Evolutionary conservation across 192 early-diverging fungal genomes (phyloP), one percentile per base, ranked within the genome.

Genomic region (Spinellus fusiger): DNA sequence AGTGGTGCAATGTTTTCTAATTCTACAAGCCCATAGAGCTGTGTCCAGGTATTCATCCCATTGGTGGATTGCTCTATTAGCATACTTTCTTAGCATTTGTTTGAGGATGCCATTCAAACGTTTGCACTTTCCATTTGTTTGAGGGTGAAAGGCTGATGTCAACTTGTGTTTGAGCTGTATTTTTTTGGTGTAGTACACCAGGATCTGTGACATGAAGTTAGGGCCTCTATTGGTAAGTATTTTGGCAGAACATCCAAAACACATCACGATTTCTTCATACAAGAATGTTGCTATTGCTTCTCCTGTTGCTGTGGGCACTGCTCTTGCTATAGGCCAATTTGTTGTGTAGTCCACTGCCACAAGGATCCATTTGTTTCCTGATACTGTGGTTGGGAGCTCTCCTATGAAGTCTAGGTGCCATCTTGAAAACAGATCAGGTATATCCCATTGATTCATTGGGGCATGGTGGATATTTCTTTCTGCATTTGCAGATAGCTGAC

Each of bases 291-390:
- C 71, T 18, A 58, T 58, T 2, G 52, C 28, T 18, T 49, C 59
- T 1, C 48, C 67, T 22, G 61, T 61, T 0, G 64, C 60, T 5
- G 49, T 52, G 9, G 27, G 38, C 1, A 74, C 4, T 1, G 66
- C 66, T 0, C 51, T 27, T 15, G 61, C 60, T 26, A 69, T 51
- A 0, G 66, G 72, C 66, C 66, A 73, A 27, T 65, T 65, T 9
- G 63, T 73, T 0, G 49, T n/a, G 33, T 68, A 69, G 27, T 73
- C 72, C 1, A 64, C 63, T 12, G 66, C 72, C 0, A 62, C 32
- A 0, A 73, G 5, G 0, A 73, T 56, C 59, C 62, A 73, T 0
- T 25, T 3, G 20, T 72, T 72, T 20, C 44, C 10, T 16, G 44
- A 29, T 12, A 12, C 29, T 4, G 56, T 47, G 2, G 13, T 50